phyloP scores from a whole-genome alignment of 495 filamentous ascomycete genomes.

The Physcia stellaris region DNA sequence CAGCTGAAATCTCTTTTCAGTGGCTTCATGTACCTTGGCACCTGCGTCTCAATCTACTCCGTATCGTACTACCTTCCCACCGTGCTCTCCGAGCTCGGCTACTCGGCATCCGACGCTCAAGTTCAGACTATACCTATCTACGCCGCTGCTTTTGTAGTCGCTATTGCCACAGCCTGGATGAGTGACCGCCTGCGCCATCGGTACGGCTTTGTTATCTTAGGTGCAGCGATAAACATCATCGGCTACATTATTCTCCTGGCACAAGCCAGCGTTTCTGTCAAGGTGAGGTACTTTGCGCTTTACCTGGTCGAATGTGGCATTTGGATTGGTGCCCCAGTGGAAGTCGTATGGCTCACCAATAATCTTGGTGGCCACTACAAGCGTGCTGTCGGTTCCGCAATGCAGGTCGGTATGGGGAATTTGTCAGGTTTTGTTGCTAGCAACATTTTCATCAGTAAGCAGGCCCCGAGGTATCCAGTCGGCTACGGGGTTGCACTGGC shows the following conservation, averaged over 20 bases:
- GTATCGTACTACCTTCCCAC: constrained; percentile 41
- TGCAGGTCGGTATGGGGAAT: constrained; percentile 44
- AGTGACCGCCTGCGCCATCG: constrained; percentile 37
- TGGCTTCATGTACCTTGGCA: constrained; percentile 35
- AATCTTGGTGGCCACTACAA: constrained; percentile 52
- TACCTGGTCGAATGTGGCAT: constrained; percentile 40
- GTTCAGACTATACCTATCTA: constrained; percentile 45
- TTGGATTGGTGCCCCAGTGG: constrained; percentile 34
- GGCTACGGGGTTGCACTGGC: constrained; percentile 36
- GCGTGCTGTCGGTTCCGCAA: constrained; percentile 38
- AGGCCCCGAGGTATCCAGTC: constrained; percentile 34
- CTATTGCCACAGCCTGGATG: constrained; percentile 28
- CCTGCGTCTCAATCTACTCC: constrained; percentile 36
- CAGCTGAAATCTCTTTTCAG: constrained; percentile 7
- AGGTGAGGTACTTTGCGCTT: constrained; percentile 38
- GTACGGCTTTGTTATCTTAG: constrained; percentile 35
- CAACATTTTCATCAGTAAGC: constrained; percentile 28
- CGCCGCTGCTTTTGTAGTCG: constrained; percentile 31
- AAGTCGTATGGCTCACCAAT: constrained; percentile 44
- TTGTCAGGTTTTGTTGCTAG: constrained; percentile 43
- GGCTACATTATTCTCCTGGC: constrained; percentile 38
- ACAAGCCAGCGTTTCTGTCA: constrained; percentile 24
- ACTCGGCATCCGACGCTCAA: constrained; percentile 33
- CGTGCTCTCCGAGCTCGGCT: constrained; percentile 42
- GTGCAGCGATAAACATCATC: constrained; percentile 31